phyloP scores from a whole-genome alignment of 352 stramenopile species.

The Pythium insidiosum region DNA sequence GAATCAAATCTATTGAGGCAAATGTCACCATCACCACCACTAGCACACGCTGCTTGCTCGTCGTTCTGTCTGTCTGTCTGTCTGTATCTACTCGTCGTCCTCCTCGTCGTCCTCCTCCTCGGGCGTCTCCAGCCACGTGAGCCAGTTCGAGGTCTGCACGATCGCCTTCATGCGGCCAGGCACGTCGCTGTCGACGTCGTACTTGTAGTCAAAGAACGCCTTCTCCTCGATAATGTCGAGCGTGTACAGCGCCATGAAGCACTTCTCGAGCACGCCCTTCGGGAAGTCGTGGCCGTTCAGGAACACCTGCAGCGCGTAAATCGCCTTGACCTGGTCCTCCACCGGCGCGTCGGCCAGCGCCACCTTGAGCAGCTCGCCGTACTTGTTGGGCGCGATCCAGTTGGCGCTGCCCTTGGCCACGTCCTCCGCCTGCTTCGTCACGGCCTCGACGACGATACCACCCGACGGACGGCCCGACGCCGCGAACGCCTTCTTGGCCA shows the following conservation, averaged over 20 bases:
- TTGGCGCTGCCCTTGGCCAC: constrained; percentile 74
- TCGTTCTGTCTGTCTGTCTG: background rate
- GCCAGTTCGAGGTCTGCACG: constrained; percentile 71
- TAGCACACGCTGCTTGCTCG: too few species aligned
- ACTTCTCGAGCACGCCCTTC: constrained; percentile 76
- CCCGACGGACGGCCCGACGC: constrained; percentile 31
- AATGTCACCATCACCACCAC: too few species aligned
- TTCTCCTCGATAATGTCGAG: constrained; percentile 74
- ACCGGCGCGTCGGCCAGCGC: constrained; percentile 38
- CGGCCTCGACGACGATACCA: constrained; percentile 44
- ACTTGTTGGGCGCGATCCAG: constrained; percentile 58
- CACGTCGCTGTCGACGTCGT: constrained; percentile 64
- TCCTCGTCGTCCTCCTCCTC: constrained; percentile 68
- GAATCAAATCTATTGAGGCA: too few species aligned
- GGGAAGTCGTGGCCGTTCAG: constrained; percentile 66
- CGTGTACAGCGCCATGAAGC: constrained; percentile 81
- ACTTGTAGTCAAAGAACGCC: constrained; percentile 85
- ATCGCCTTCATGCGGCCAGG: constrained; percentile 79
- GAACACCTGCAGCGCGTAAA: constrained; percentile 74
- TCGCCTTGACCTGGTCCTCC: constrained; percentile 57
- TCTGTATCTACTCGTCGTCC: constrained; percentile 76
- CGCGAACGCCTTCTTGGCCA: constrained; percentile 47
- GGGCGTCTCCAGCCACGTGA: constrained; percentile 77
- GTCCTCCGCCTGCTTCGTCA: constrained; percentile 41
- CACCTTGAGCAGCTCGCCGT: constrained; percentile 55